phyloP scores from a whole-genome alignment of 306 rosid genomes.

The Cucurbita ficifolia region DNA sequence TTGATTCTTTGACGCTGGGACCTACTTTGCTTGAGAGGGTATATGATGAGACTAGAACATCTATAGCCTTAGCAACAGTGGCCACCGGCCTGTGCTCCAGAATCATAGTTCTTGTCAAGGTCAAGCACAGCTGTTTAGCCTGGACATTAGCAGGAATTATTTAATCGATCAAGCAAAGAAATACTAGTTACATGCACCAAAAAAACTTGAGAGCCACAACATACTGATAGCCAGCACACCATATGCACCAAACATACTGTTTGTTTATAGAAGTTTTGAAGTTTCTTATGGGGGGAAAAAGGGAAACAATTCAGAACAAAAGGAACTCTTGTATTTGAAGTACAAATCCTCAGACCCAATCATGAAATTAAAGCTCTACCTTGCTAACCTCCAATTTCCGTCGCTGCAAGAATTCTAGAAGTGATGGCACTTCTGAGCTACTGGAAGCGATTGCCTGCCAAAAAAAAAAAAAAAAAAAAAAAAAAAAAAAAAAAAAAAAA shows the following conservation, averaged over 20 bases:
- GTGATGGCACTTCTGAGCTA: conserved; percentile 87
- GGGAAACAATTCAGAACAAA: background rate
- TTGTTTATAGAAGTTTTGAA: no score
- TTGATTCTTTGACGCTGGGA: conserved; percentile 37
- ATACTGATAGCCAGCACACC: background rate
- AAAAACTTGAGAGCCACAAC: background rate
- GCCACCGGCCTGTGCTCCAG: conserved; percentile 73
- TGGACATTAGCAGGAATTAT: conserved; percentile 25
- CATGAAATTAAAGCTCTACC: conserved; percentile 24
- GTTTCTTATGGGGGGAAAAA: no score
- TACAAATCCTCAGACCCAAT: background rate
- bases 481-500: conserved; percentile 13
- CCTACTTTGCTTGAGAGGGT: conserved; percentile 54
- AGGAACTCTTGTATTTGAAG: conserved; percentile 1
- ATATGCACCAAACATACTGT: background rate
- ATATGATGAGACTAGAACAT: conserved; percentile 58
- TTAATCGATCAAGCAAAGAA: background rate
- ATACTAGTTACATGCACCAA: background rate
- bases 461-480: no score
- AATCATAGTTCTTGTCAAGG: conserved; percentile 49
- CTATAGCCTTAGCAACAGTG: conserved; percentile 63
- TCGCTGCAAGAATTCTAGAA: conserved; percentile 90
- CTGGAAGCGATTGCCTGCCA: conserved; percentile 86
- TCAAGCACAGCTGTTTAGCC: conserved; percentile 89
- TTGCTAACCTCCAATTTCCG: conserved; percentile 70